Evolutionary conservation across 305 asterid genomes (phyloP), one percentile per base, ranked within the genome.

Genomic region (Fraxinus paxiana): DNA sequence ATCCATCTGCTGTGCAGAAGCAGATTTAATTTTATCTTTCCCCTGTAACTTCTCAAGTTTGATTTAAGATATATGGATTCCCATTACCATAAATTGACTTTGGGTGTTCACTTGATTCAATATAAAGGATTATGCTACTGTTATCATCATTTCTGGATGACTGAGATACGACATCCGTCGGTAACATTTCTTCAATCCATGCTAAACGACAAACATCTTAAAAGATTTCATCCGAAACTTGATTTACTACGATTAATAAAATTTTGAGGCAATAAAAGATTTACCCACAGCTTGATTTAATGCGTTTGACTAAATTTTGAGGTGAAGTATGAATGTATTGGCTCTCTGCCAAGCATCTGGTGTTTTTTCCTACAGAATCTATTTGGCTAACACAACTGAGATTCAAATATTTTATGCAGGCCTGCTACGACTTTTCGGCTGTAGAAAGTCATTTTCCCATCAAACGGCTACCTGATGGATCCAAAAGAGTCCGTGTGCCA

Each of bases 391-490:
- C 79, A 54, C 80, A 6, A 15, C 69, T 26, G 6, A 18, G 70
- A 24, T 77, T 6, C 5, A 12, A 9, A 9, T 65, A 51, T 69
- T 56, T 30, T 59, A 8, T 82, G 75, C 90, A 94, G 97, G 95
- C 90, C 37, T 69, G 75, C 73, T 38, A 72, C 75, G 88, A 87
- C 43, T 63, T 41, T 80, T 79, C 85, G 37, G 81, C 84, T 24
- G 79, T 71, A 1, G 94, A 88, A 67, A 67, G 76, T 77, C 87
- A 83, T 22, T 80, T 84, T 78, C 90, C 93, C 1, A 85, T 80
- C 80, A 92, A 94, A 84, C 97, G 97, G 30, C 76, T 92, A 34
- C 97, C 98, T 2, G 99, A 96, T 88, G 97, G 98, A 63, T 96
- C 99, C 46, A 96, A 96, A 86, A 90, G 99, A 82, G 88, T 96